A percentile compares a stretch with the other conserved stretches of the same genome.
Evolutionary conservation across 2,329 filamentous ascomycete genomes (phyloP).

Genomic region (Thermoascus crustaceus): DNA sequence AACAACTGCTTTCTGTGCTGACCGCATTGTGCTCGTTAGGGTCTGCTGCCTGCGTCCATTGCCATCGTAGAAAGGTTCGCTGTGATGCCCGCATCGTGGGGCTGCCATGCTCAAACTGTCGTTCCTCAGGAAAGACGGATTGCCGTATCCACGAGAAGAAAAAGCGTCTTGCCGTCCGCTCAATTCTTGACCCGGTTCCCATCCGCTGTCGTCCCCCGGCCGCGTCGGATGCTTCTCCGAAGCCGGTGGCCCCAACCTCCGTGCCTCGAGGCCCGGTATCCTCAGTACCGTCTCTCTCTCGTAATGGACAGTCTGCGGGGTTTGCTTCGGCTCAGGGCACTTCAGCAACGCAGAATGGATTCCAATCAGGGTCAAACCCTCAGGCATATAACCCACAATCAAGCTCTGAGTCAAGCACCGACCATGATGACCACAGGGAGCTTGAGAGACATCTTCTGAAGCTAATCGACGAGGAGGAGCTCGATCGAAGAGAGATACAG

Average conservation of each 20-base stretch:
- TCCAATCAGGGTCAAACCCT: slow-evolving; percentile 12
- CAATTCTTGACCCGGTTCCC: slow-evolving; percentile 38
- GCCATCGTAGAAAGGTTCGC: slow-evolving; percentile 45
- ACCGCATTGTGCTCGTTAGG: neutral
- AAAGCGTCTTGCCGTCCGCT: slow-evolving; percentile 37
- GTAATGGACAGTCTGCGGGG: neutral
- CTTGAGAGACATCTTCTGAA: slow-evolving; percentile 43
- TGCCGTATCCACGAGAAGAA: slow-evolving; percentile 46
- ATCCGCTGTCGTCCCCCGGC: slow-evolving; percentile 35
- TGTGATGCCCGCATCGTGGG: slow-evolving; percentile 44
- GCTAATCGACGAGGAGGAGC: slow-evolving; percentile 43
- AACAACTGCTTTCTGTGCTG: too few relatives aligned
- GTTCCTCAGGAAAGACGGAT: slow-evolving; percentile 32
- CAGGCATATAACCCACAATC: slow-evolving; percentile 18
- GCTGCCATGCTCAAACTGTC: slow-evolving; percentile 43
- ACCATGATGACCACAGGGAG: slow-evolving; percentile 34
- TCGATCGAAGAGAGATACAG: slow-evolving; percentile 40
- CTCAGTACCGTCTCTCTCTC: slow-evolving; percentile 4
- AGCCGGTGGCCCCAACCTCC: neutral
- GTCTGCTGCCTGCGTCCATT: slow-evolving; percentile 39
- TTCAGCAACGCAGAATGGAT: neutral
- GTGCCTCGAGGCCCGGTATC: neutral
- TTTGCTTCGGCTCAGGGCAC: neutral
- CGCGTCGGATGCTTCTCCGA: slow-evolving; percentile 12
- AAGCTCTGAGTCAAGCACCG: slow-evolving; percentile 22